Evolutionary conservation across 2,329 filamentous ascomycete genomes (phyloP).

Genomic region (Emergomyces orientalis): DNA sequence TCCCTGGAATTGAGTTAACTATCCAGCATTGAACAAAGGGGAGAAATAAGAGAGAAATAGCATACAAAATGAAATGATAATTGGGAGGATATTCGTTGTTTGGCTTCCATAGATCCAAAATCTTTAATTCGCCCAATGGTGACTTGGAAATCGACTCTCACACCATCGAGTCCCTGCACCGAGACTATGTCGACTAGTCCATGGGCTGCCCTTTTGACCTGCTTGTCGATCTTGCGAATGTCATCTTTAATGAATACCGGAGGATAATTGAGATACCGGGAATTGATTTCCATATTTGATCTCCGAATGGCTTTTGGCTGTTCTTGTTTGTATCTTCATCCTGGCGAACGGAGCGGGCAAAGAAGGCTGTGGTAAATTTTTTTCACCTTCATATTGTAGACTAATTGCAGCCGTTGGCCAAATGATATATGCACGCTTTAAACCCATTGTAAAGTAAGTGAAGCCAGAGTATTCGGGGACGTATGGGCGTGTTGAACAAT

Average conservation of each 20-base stretch:
- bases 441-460: neutral
- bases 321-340: neutral
- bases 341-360: neutral
- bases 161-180: neutral
- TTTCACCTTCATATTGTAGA: neutral
- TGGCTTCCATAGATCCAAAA: too few relatives aligned
- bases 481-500: too few relatives aligned
- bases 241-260: neutral
- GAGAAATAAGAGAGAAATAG: neutral
- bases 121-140: too few relatives aligned
- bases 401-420: neutral
- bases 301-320: neutral
- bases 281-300: neutral
- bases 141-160: neutral
- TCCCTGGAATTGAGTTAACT: neutral
- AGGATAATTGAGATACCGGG: neutral
- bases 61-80: neutral
- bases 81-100: too few relatives aligned
- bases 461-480: neutral
- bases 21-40: neutral
- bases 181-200: neutral
- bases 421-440: neutral
- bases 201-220: neutral
- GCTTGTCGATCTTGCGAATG: neutral
- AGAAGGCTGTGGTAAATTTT: neutral